Evolutionary conservation across 2,329 filamentous ascomycete species (phyloP), one percentile per base, ranked within the genome.

Genomic region (Aspergillus pseudotamarii): DNA sequence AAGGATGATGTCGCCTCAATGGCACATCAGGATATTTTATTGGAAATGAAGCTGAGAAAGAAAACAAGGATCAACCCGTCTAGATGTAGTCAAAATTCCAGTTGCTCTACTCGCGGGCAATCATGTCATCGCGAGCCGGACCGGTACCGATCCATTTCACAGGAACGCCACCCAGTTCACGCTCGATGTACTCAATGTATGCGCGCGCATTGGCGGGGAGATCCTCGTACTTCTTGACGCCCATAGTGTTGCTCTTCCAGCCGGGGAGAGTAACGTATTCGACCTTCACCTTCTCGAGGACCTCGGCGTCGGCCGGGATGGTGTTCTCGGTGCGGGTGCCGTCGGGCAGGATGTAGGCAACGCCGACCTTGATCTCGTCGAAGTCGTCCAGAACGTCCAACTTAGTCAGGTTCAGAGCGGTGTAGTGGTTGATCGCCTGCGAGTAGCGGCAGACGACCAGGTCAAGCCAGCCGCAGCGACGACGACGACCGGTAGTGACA

Each of bases 401-500:
- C 76, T 89, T 89, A 62, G 87, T 89, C 61, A 89, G 79, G 78
- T 89, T 89, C 70, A 89, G 79, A 14, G 80, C 76, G 19, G 82
- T 83, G 74, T 83, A 84, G 74, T 82, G 80, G 76, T 83, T 84
- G 68, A 84, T 77, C 14, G 84, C 78, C 34, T 86, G 84, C 73
- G 85, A 87, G 81, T 88, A 87, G 71, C 86, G 86, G 68, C 87
- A 80, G 19, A 89, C 80, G n/a, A 89, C 86, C 46, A 89, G 80
- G 72, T 89, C 87, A 67, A 89, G 82, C 87, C 87, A 89, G 58
- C 87, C 87, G 69, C 87, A 89, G 64, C 87, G 85, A 43, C 87
- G 83, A 69, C 82, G 84, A 56, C 87, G 84, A 58, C 87, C 87
- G 6, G 87, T 89, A 2, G 84, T 86, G 50, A 86, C 84, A 64